Evolutionary conservation across 345 rosid genomes (phyloP).

Genomic region (Physaria fendleri): DNA sequence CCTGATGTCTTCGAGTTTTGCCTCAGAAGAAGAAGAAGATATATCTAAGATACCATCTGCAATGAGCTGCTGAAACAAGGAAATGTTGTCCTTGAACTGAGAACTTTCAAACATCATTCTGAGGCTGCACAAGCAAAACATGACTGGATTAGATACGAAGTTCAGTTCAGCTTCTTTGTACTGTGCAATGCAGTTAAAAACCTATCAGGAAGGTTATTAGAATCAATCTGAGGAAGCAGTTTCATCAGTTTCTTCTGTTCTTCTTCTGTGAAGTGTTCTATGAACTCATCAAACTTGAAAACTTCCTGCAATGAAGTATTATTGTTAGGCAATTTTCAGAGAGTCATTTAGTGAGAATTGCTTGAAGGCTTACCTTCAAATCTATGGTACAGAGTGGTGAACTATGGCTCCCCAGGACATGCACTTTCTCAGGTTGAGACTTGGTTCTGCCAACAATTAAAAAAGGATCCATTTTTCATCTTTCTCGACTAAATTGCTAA

Average conservation of each 20-base stretch:
- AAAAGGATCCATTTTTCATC: conserved; percentile 1
- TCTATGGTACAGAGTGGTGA: conserved; percentile 67
- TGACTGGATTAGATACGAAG: background rate
- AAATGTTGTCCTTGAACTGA: conserved; percentile 77
- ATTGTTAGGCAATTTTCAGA: background rate
- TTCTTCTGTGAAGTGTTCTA: conserved; percentile 50
- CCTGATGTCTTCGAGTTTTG: conserved; percentile 47
- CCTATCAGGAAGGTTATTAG: conserved; percentile 56
- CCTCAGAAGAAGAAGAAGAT: conserved; percentile 41
- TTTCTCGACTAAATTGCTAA: too few relatives aligned
- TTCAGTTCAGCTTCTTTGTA: background rate
- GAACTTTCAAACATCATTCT: conserved; percentile 68
- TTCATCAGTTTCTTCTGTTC: conserved; percentile 73
- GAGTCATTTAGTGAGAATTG: too few relatives aligned
- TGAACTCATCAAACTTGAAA: conserved; percentile 73
- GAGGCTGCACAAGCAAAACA: conserved; percentile 51
- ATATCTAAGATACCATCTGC: conserved; percentile 77
- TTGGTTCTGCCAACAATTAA: conserved; percentile 52
- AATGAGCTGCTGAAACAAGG: conserved; percentile 63
- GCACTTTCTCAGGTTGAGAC: conserved; percentile 42
- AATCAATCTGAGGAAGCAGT: conserved; percentile 61
- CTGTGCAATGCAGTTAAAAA: background rate
- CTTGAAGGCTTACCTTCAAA: conserved; percentile 74
- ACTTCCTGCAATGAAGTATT: conserved; percentile 44
- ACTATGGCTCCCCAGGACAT: conserved; percentile 47